These are phyloP conservation scores for Xylaria cubensis DNA, from an alignment of 495 filamentous ascomycete genomes.

Conservation along the genomic window DNA sequence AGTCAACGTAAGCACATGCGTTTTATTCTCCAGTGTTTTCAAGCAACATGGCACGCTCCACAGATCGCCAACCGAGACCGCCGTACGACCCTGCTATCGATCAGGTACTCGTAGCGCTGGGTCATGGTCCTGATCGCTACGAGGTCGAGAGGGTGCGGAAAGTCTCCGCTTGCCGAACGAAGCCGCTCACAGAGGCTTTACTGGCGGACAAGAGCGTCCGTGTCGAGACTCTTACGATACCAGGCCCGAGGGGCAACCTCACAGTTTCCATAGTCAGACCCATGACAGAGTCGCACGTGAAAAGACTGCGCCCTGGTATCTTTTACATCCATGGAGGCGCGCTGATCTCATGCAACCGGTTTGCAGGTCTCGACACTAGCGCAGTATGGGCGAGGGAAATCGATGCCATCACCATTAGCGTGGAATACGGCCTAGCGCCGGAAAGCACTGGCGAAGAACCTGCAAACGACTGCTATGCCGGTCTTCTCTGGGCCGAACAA, in stretches of 20 bases:
- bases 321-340: slow-evolving; percentile 44
- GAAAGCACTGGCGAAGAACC: slow-evolving; percentile 41
- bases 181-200: slow-evolving; percentile 39
- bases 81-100: slow-evolving; percentile 42
- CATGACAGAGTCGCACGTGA: slow-evolving; percentile 23
- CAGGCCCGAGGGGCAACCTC: slow-evolving; percentile 36
- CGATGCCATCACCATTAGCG: slow-evolving; percentile 40
- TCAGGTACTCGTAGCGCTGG: slow-evolving; percentile 34
- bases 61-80: slow-evolving; percentile 41
- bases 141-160: slow-evolving; percentile 42
- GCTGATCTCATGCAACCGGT: slow-evolving; percentile 40
- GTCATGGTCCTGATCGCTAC: slow-evolving; percentile 36
- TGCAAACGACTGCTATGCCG: slow-evolving; percentile 40
- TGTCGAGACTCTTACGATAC: slow-evolving; percentile 37
- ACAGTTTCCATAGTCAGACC: slow-evolving; percentile 40
- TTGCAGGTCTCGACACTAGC: slow-evolving; percentile 42
- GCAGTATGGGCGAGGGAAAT: slow-evolving; percentile 41
- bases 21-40: neutral
- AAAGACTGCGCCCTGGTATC: slow-evolving; percentile 35
- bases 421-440: slow-evolving; percentile 47
- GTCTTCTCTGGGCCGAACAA: slow-evolving; percentile 35
- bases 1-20: neutral
- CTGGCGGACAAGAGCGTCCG: slow-evolving; percentile 40
- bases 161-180: slow-evolving; percentile 37
- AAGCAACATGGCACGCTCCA: slow-evolving; percentile 36